Percentiles rank a stretch among this genome's conserved stretches.
Conservation (phyloP, 192 early-diverging fungal species). For the Umbelopsis isabellina region DNA sequence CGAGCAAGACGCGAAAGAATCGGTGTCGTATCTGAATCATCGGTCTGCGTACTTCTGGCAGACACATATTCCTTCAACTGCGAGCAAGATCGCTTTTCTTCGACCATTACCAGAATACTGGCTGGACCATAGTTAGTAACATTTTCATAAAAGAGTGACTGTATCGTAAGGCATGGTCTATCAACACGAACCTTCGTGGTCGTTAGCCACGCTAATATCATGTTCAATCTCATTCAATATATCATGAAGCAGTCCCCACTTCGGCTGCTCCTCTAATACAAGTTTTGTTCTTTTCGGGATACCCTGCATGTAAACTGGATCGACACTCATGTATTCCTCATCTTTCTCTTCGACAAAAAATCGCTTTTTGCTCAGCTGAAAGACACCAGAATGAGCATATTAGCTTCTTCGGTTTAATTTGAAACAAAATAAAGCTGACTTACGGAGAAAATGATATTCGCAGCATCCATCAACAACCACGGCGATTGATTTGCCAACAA, state of each 20-base stretch:
- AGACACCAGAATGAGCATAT: neutral
- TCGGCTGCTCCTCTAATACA: conserved; percentile 90
- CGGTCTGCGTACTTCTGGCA: conserved; percentile 24
- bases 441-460: conserved; percentile 76
- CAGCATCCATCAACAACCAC: conserved; percentile 89
- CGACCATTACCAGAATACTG: conserved; percentile 71
- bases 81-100: conserved; percentile 63
- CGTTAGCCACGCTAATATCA: conserved; percentile 45
- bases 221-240: conserved; percentile 82
- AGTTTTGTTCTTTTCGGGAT: conserved; percentile 72
- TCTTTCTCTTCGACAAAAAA: conserved; percentile 47
- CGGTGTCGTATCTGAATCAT: conserved; percentile 31
- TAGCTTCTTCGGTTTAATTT: neutral
- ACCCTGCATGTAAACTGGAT: neutral
- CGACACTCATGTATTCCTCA: conserved; percentile 25
- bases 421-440: neutral
- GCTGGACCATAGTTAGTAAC: conserved; percentile 23
- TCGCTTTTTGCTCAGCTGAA: conserved; percentile 29
- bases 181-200: conserved; percentile 32
- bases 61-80: conserved; percentile 67
- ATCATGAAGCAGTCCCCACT: conserved; percentile 76
- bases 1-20: conserved; percentile 54
- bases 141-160: neutral
- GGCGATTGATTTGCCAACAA: conserved; percentile 52
- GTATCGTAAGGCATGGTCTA: neutral